Percentiles rank a stretch among this genome's conserved stretches.
phyloP scores from a whole-genome alignment of 2,329 filamentous ascomycete species.

The Ceratocystis ficicola region DNA sequence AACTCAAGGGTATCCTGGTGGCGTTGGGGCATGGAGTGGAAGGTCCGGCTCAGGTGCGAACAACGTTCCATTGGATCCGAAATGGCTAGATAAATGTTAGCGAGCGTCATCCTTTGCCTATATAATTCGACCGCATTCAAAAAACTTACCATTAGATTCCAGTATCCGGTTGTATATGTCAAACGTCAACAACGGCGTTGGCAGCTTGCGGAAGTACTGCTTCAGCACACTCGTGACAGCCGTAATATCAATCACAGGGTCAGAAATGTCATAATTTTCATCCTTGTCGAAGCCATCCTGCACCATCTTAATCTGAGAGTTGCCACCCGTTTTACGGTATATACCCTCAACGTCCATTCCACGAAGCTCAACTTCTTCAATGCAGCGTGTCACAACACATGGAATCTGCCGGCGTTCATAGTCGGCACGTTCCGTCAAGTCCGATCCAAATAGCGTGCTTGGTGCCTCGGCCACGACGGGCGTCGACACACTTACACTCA shows the following conservation, averaged over 20 bases:
- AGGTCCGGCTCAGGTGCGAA: slow-evolving; percentile 56
- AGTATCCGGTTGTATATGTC: slow-evolving; percentile 83
- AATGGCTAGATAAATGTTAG: slow-evolving; percentile 40
- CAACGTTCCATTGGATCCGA: slow-evolving; percentile 55
- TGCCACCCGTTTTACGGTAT: slow-evolving; percentile 92
- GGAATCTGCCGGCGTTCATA: slow-evolving; percentile 83
- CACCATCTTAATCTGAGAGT: slow-evolving; percentile 77
- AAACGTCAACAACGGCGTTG: slow-evolving; percentile 78
- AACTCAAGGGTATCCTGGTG: slow-evolving; percentile 89
- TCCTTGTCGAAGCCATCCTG: slow-evolving; percentile 83
- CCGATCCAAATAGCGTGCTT: slow-evolving; percentile 69
- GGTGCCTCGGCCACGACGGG: slow-evolving; percentile 32
- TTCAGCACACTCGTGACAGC: slow-evolving; percentile 92
- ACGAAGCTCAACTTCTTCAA: slow-evolving; percentile 88
- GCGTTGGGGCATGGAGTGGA: slow-evolving; percentile 66
- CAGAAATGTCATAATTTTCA: slow-evolving; percentile 81
- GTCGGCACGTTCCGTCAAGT: slow-evolving; percentile 73
- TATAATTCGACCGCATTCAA: neutral
- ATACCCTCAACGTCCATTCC: slow-evolving; percentile 98
- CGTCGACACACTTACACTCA: slow-evolving; percentile 14
- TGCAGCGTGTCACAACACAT: slow-evolving; percentile 80
- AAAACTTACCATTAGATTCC: slow-evolving; percentile 58
- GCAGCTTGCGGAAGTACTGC: slow-evolving; percentile 92
- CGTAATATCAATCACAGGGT: slow-evolving; percentile 87
- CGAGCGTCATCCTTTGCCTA: slow-evolving; percentile 14